A percentile compares a stretch with the other conserved stretches of the same genome.
These are phyloP conservation scores for Leucocoprinus leucothites DNA, from an alignment of 768 basidiomycete genomes.

Conservation along the genomic window DNA sequence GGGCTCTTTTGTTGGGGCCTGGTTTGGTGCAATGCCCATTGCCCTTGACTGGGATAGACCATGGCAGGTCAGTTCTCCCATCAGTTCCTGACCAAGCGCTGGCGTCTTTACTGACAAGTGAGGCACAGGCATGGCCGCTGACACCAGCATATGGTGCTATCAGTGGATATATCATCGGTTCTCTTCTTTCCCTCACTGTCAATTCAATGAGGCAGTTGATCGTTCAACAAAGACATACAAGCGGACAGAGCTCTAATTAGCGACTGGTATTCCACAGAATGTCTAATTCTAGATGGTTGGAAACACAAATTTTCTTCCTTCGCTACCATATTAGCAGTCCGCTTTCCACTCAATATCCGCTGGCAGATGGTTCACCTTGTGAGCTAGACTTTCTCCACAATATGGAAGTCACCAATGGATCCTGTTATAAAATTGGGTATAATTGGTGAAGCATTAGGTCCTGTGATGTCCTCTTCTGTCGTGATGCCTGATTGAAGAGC, in stretches of 20 bases:
- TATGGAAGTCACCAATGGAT: slow-evolving; percentile 79
- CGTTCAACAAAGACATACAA: slow-evolving; percentile 28
- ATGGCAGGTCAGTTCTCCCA: slow-evolving; percentile 74
- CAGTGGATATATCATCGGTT: slow-evolving; percentile 61
- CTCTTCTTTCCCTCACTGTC: slow-evolving; percentile 49
- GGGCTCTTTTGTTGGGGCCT: slow-evolving; percentile 71
- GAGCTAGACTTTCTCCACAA: slow-evolving; percentile 23
- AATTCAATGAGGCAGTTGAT: slow-evolving; percentile 37
- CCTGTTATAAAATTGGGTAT: slow-evolving; percentile 80
- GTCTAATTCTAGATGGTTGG: background rate
- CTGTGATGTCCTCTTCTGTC: slow-evolving; percentile 66
- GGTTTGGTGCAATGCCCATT: slow-evolving; percentile 81
- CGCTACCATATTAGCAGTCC: slow-evolving; percentile 5
- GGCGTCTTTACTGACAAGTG: slow-evolving; percentile 8
- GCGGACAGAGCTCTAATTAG: background rate
- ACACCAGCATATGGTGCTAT: slow-evolving; percentile 74
- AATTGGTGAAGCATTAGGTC: slow-evolving; percentile 63
- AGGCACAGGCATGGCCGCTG: slow-evolving; percentile 73
- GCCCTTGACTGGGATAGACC: slow-evolving; percentile 96
- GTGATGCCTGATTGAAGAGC: slow-evolving; percentile 61
- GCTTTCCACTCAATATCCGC: background rate
- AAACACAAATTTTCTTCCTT: background rate
- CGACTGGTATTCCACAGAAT: background rate
- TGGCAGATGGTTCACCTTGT: slow-evolving; percentile 2
- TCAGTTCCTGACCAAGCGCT: background rate